Evolutionary conservation across 139 green algal genomes (phyloP).

Genomic region (Chlorella sp.): DNA sequence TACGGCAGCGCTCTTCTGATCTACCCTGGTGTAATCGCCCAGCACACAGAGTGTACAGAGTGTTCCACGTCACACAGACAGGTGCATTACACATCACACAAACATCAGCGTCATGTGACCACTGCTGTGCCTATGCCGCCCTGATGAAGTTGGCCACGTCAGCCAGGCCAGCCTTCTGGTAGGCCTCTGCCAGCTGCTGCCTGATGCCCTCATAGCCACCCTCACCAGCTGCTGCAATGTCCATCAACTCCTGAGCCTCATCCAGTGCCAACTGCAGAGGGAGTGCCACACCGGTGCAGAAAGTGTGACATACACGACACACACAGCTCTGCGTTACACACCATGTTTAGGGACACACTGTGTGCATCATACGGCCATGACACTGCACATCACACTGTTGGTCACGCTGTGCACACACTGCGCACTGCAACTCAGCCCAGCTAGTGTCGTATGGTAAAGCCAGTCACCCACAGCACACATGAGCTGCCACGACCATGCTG

Average conservation of each 20-base stretch:
- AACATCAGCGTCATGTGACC: too few relatives aligned
- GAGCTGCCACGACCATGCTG: too few relatives aligned
- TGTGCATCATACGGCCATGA: not conserved
- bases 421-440: too few relatives aligned
- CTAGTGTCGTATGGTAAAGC: not conserved
- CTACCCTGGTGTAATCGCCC: too few relatives aligned
- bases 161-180: conserved; percentile 32
- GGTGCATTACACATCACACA: too few relatives aligned
- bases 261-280: conserved; percentile 33
- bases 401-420: not conserved
- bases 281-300: too few relatives aligned
- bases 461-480: too few relatives aligned
- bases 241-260: conserved; percentile 24
- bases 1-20: too few relatives aligned
- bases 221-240: conserved; percentile 45
- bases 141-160: conserved; percentile 53
- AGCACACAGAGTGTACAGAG: too few relatives aligned
- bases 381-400: not conserved
- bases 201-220: conserved; percentile 21
- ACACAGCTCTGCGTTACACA: not conserved
- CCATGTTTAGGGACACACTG: not conserved
- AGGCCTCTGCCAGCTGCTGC: conserved; percentile 32
- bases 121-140: too few relatives aligned
- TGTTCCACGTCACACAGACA: too few relatives aligned
- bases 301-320: not conserved